phyloP scores from a whole-genome alignment of 129 eudicot genomes.

The Calendula officinalis region DNA sequence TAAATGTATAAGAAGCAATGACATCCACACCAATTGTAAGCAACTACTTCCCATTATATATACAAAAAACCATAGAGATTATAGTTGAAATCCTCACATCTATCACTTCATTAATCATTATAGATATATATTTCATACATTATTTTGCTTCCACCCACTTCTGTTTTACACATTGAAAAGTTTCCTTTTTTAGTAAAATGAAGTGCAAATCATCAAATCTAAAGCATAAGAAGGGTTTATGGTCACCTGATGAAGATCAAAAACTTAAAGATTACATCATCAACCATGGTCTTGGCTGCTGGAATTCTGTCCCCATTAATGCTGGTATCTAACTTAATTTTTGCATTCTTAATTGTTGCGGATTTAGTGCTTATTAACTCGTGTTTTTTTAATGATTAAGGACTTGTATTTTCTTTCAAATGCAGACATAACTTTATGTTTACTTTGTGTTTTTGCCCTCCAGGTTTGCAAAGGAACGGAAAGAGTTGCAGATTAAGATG shows the following conservation, averaged over 20 bases:
- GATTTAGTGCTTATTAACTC: not conserved
- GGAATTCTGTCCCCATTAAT: conserved; percentile 69
- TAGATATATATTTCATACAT: not conserved
- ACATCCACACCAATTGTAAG: not conserved
- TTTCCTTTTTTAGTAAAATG: conserved; percentile 28
- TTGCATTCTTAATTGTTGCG: not conserved
- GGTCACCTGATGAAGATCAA: conserved; percentile 89
- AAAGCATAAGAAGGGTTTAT: conserved; percentile 71
- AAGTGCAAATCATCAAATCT: conserved; percentile 40
- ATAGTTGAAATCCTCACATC: conserved; percentile 13
- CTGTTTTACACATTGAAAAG: conserved; percentile 4
- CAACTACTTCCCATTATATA: not conserved
- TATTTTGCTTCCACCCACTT: conserved; percentile 3
- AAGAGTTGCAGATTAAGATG: conserved; percentile 94
- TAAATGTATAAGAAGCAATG: conserved; percentile 1
- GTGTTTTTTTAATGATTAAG: not conserved
- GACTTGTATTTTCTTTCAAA: conserved; percentile 1
- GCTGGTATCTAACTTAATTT: conserved; percentile 42
- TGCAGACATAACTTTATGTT: conserved; percentile 14
- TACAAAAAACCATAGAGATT: not conserved
- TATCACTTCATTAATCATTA: conserved; percentile 8
- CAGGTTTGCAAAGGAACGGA: conserved; percentile 81
- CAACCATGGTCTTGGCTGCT: conserved; percentile 75
- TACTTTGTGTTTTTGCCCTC: conserved; percentile 4
- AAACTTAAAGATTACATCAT: conserved; percentile 61